A percentile compares a stretch with the other conserved stretches of the same genome.
Evolutionary conservation across 73 alveolate genomes (phyloP).

Genomic region (Paramecium octaurelia): DNA sequence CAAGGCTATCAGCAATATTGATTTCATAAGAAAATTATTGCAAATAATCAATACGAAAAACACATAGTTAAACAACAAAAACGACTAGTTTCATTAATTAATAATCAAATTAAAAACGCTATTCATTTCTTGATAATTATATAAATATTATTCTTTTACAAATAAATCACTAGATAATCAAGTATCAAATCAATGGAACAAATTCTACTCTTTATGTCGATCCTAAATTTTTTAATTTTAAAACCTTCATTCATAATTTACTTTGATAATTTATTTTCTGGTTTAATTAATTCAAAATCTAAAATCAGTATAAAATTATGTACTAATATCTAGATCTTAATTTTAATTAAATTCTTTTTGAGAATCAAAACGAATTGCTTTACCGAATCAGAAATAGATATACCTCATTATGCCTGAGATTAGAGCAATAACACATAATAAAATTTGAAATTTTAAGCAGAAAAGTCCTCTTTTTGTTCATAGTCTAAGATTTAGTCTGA

Average conservation of each 20-base stretch:
- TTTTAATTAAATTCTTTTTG: no score
- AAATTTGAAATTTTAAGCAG: no score
- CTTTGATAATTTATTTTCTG: background rate
- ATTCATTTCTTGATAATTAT: background rate
- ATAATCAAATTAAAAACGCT: background rate
- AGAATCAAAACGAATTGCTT: no score
- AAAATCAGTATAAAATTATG: background rate
- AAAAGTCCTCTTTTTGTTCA: no score
- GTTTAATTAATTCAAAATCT: background rate
- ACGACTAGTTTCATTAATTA: background rate
- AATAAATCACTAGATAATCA: background rate
- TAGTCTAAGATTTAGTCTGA: no score
- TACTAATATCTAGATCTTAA: background rate
- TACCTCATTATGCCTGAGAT: no score
- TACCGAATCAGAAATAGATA: no score
- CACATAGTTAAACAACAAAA: slow-evolving; percentile 22
- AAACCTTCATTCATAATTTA: background rate
- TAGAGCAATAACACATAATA: no score
- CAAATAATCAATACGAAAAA: background rate
- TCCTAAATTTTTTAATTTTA: background rate
- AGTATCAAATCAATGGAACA: background rate
- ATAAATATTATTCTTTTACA: background rate
- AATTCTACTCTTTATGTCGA: background rate
- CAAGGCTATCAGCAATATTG: slow-evolving; percentile 3
- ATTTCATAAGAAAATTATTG: background rate